phyloP scores from a whole-genome alignment of 176 grass and related monocot genomes.

The bread wheat (Triticum aestivum) region IWGSC_CS_RefSeq_v2.1 NC_057798.1:661433955-661434454 shows the following conservation, averaged over 20 bases:
- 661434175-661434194: conserved; percentile 45
- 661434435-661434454: too few relatives aligned
- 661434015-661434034: conserved; percentile 59
- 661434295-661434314: conserved; percentile 15
- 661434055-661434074: conserved; percentile 40
- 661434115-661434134: conserved; percentile 33
- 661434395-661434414: neutral
- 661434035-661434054: conserved; percentile 61
- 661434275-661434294: neutral
- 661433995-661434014: conserved; percentile 51
- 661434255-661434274: conserved; percentile 32
- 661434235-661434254: conserved; percentile 58
- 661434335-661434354: neutral
- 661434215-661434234: conserved; percentile 55
- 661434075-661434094: conserved; percentile 30
- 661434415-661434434: neutral
- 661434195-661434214: conserved; percentile 53
- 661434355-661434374: neutral
- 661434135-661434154: conserved; percentile 44
- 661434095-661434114: conserved; percentile 35
- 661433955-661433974: neutral
- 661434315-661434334: conserved; percentile 39
- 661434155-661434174: conserved; percentile 51
- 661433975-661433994: conserved; percentile 81
- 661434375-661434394: neutral